Percentiles rank a stretch among this genome's conserved stretches.
phyloP scores from a whole-genome alignment of 257 asterid species.

The Nicotiana tabacum region DNA sequence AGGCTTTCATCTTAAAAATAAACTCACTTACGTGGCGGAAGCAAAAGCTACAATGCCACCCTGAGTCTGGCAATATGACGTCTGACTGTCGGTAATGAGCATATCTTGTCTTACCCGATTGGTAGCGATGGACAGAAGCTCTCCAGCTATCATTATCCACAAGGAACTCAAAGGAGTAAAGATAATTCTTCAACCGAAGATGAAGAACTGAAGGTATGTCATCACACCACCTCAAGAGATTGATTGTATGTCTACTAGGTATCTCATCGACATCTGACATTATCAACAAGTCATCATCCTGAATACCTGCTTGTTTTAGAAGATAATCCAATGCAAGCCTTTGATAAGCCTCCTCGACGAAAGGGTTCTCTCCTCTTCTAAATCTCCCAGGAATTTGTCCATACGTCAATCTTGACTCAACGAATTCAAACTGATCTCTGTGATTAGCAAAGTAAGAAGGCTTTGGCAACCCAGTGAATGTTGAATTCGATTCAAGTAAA shows the following conservation, averaged over 20 bases:
- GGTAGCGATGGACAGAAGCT: slow-evolving; percentile 66
- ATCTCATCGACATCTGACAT: slow-evolving; percentile 84
- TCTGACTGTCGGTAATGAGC: slow-evolving; percentile 81
- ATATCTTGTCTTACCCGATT: slow-evolving; percentile 66
- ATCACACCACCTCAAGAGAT: slow-evolving; percentile 83
- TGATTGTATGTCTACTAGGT: slow-evolving; percentile 65
- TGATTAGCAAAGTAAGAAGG: slow-evolving; percentile 46
- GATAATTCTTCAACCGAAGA: slow-evolving; percentile 65
- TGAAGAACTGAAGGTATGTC: slow-evolving; percentile 64
- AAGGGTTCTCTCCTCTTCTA: slow-evolving; percentile 69
- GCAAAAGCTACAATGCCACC: slow-evolving; percentile 90
- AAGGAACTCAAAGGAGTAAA: slow-evolving; percentile 71
- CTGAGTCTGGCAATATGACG: slow-evolving; percentile 57
- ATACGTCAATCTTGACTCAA: slow-evolving; percentile 61
- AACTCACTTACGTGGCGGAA: slow-evolving; percentile 59
- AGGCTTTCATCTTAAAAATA: slow-evolving; percentile 75
- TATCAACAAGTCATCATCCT: slow-evolving; percentile 63
- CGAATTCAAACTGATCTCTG: slow-evolving; percentile 47
- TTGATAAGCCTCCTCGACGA: slow-evolving; percentile 78
- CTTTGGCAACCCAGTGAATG: slow-evolving; percentile 70
- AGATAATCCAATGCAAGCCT: slow-evolving; percentile 74
- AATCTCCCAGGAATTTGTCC: slow-evolving; percentile 75
- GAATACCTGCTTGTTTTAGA: slow-evolving; percentile 74
- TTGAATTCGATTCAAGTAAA: slow-evolving; percentile 74
- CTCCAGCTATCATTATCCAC: slow-evolving; percentile 77